Conservation (phyloP, 1,139 yeast genomes). For the Pichiaceae sp. region DNA sequence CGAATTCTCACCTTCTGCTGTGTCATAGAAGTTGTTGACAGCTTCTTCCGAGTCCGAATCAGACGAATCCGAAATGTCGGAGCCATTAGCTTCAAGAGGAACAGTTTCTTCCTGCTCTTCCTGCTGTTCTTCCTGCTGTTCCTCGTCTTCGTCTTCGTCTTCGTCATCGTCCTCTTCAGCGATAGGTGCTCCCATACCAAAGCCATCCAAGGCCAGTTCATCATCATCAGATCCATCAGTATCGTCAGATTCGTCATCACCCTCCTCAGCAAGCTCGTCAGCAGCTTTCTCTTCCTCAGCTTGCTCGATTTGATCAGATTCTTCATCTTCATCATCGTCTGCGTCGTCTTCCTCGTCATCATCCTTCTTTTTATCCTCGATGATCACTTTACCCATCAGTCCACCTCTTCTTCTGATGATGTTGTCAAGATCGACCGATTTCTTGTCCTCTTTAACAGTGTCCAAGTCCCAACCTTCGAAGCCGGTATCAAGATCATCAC, state of each 20-base stretch:
- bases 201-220: constrained; percentile 61
- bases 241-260: too few relatives aligned
- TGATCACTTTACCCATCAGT: constrained; percentile 40
- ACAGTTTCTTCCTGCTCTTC: constrained; percentile 27
- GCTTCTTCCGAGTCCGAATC: constrained; percentile 59
- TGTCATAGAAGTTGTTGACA: constrained; percentile 60
- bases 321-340: constrained; percentile 26
- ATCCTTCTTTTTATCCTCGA: constrained; percentile 10
- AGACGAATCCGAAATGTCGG: constrained; percentile 25
- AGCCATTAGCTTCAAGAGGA: constrained; percentile 26
- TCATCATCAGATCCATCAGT: constrained; percentile 49
- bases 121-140: constrained; percentile 25
- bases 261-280: constrained; percentile 16
- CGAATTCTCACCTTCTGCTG: constrained; percentile 38
- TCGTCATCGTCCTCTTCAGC: constrained; percentile 16
- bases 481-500: constrained; percentile 43
- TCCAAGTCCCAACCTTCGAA: constrained; percentile 83
- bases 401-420: constrained; percentile 81
- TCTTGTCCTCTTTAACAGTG: constrained; percentile 33
- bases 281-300: constrained; percentile 18
- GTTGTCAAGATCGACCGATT: constrained; percentile 79
- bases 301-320: constrained; percentile 11
- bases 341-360: constrained; percentile 26
- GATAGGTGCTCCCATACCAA: constrained; percentile 53
- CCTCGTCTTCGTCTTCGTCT: constrained; percentile 26